Evolutionary conservation across 176 grass and related monocot species (phyloP).

Genomic region (Cenchrus fungigraminus): DNA sequence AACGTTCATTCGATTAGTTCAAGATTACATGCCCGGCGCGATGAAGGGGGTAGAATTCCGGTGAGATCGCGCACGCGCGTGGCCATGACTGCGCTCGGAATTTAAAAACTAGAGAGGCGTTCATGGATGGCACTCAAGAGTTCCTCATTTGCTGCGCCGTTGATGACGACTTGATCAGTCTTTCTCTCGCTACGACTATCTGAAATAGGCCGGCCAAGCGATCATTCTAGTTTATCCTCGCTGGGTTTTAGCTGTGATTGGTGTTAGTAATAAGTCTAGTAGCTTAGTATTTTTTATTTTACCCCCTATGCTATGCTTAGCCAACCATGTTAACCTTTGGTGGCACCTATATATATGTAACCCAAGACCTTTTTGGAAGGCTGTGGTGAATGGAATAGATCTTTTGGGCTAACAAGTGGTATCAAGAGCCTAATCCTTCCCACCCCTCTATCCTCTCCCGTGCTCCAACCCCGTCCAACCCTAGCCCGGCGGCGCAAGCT

Average conservation of each 20-base stretch:
- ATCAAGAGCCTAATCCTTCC: no score
- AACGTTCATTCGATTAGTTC: not conserved
- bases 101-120: not conserved
- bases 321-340: no score
- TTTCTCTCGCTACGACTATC: not conserved
- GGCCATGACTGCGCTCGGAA: not conserved
- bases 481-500: no score
- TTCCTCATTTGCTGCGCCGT: constrained; percentile 3
- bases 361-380: no score
- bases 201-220: not conserved
- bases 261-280: no score
- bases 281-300: no score
- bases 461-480: no score
- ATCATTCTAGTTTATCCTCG: not conserved
- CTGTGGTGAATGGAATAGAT: no score
- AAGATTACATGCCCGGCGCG: not conserved
- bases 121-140: constrained; percentile 26
- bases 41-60: not conserved
- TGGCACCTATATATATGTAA: no score
- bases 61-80: not conserved
- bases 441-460: no score
- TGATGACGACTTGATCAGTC: not conserved
- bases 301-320: no score
- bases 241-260: not conserved
- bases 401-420: no score